phyloP scores from a whole-genome alignment of 2,329 filamentous ascomycete species.

The Metarhizium brunneum region DNA sequence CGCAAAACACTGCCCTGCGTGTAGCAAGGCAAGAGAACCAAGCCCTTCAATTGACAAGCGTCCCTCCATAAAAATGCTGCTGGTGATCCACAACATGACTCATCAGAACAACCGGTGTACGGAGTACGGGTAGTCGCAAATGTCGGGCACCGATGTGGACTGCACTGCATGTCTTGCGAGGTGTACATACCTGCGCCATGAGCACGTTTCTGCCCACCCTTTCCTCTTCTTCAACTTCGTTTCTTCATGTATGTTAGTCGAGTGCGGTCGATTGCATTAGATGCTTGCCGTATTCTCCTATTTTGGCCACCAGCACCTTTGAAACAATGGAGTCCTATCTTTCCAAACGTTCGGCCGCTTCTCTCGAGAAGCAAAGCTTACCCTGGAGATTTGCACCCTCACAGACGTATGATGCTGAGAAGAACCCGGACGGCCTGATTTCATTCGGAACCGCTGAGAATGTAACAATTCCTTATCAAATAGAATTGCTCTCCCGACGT shows the following conservation, averaged over 20 bases:
- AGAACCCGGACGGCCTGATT: conserved; percentile 32
- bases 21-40: conserved; percentile 1
- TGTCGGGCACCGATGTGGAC: no score
- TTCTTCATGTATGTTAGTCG: no score
- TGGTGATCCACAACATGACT: not conserved
- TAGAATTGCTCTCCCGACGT: not conserved
- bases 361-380: conserved; percentile 14
- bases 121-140: no score
- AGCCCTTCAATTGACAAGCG: not conserved
- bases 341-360: conserved; percentile 16
- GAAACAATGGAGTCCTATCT: conserved; percentile 7
- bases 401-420: conserved; percentile 26
- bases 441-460: conserved; percentile 42
- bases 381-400: conserved; percentile 24
- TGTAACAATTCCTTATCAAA: conserved; percentile 6
- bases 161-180: no score
- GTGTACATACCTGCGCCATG: no score
- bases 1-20: no score
- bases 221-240: no score
- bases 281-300: no score
- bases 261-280: no score
- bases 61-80: not conserved
- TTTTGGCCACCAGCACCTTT: not conserved
- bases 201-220: no score
- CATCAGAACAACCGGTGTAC: not conserved